Percentiles rank a stretch among this genome's conserved stretches.
Evolutionary conservation across 345 rosid species (phyloP).

Genomic region (Gossypioides kirkii): DNA sequence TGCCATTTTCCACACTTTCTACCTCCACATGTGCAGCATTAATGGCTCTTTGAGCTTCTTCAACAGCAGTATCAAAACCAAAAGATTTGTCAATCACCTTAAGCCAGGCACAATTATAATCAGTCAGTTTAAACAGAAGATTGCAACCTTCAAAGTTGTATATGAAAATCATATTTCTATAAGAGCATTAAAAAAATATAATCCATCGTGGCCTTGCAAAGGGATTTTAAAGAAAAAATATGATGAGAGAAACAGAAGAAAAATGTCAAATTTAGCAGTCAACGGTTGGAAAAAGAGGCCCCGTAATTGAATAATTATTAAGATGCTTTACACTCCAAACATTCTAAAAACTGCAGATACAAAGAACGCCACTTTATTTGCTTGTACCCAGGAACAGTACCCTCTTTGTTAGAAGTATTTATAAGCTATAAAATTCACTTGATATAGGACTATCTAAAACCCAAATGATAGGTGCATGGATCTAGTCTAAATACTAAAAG

Average conservation of each 20-base stretch:
- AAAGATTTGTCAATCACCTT: constrained; percentile 94
- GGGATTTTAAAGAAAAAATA: background rate
- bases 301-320: background rate
- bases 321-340: background rate
- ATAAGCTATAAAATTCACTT: background rate
- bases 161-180: background rate
- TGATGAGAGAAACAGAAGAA: background rate
- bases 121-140: background rate
- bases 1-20: constrained; percentile 95
- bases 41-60: constrained; percentile 96
- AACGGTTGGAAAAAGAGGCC: background rate
- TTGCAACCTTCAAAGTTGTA: background rate
- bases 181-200: background rate
- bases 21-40: constrained; percentile 97
- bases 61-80: constrained; percentile 97
- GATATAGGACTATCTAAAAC: background rate
- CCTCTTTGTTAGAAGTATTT: background rate
- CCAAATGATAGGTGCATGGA: background rate
- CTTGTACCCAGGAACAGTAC: background rate
- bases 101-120: background rate
- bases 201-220: background rate
- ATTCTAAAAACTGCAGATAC: background rate
- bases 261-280: background rate
- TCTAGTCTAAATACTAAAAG: background rate
- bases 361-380: background rate